Conservation (phyloP, 1,284 basidiomycete genomes). For the Rhodotorula sp. region DNA sequence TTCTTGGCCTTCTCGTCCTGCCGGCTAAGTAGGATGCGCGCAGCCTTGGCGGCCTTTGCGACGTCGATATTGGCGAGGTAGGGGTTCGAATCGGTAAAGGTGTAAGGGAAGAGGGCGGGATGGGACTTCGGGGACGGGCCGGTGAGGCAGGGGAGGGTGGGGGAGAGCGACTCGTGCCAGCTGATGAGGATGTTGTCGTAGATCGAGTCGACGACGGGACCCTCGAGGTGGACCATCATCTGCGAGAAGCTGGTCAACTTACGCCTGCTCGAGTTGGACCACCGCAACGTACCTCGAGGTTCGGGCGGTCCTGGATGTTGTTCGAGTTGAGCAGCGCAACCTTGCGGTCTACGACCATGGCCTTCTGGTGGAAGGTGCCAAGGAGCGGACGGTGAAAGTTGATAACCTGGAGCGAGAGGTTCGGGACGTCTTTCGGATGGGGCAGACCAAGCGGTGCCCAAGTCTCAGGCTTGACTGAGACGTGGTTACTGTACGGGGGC, state of each 20-base stretch:
- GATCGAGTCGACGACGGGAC: conserved; percentile 68
- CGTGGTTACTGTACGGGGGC: conserved; percentile 58
- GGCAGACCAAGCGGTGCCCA: conserved; percentile 65
- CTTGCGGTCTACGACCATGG: conserved; percentile 74
- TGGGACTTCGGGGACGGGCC: conserved; percentile 46
- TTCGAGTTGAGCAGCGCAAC: conserved; percentile 72
- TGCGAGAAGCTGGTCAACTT: conserved; percentile 49
- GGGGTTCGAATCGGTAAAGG: conserved; percentile 41
- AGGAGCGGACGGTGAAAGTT: conserved; percentile 60
- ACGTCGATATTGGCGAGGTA: conserved; percentile 56
- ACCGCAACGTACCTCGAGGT: conserved; percentile 50
- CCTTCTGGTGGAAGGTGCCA: conserved; percentile 66
- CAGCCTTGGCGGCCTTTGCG: conserved; percentile 56
- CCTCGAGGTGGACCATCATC: conserved; percentile 68
- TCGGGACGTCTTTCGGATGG: conserved; percentile 61
- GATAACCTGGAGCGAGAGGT: conserved; percentile 66
- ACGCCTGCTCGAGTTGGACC: background rate
- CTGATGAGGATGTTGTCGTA: conserved; percentile 70
- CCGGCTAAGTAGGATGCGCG: conserved; percentile 51
- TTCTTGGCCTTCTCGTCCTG: conserved; percentile 52
- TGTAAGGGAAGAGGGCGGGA: conserved; percentile 48
- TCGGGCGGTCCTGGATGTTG: conserved; percentile 62
- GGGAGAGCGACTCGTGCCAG: conserved; percentile 28
- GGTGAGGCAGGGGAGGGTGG: conserved; percentile 59
- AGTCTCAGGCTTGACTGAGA: conserved; percentile 58